Percentiles rank a stretch among this genome's conserved stretches.
Conservation (phyloP, 2,329 filamentous ascomycete species). For the Venturia pyrina region DNA sequence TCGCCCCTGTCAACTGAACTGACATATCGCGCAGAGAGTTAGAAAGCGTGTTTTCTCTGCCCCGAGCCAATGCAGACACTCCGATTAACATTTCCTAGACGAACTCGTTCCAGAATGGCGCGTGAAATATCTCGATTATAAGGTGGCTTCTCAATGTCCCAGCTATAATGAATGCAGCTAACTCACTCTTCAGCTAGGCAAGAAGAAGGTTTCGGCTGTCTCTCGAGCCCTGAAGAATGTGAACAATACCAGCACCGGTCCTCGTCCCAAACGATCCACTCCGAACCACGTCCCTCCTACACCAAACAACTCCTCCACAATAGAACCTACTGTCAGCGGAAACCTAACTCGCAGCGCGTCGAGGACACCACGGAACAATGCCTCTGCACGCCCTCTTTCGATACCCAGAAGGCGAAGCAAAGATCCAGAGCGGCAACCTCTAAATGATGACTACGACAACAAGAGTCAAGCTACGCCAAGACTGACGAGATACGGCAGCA, state of each 20-base stretch:
- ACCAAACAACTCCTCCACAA: background rate
- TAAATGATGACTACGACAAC: constrained; percentile 6
- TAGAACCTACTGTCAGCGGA: background rate
- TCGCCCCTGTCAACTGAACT: too few relatives aligned
- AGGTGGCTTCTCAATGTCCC: constrained; percentile 39
- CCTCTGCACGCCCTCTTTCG: background rate
- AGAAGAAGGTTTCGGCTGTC: constrained; percentile 86
- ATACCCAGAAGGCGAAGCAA: background rate
- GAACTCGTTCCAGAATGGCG: constrained; percentile 92
- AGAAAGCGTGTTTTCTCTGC: constrained; percentile 26
- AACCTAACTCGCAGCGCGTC: background rate
- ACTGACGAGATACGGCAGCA: constrained; percentile 52
- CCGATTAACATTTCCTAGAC: constrained; percentile 49
- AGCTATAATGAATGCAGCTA: constrained; percentile 1
- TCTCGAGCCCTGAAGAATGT: constrained; percentile 55
- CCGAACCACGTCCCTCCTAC: background rate
- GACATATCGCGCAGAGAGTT: too few relatives aligned
- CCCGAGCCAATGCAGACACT: background rate
- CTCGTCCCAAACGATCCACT: constrained; percentile 2
- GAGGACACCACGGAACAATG: background rate
- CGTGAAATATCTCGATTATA: constrained; percentile 90
- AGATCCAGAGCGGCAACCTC: constrained; percentile 3
- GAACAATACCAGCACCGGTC: constrained; percentile 23
- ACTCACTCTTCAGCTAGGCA: constrained; percentile 48
- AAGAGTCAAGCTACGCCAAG: constrained; percentile 9